Base-by-base conservation (phyloP, 2,329 filamentous ascomycete genomes). In the Elsinoe ampelina region DNA sequence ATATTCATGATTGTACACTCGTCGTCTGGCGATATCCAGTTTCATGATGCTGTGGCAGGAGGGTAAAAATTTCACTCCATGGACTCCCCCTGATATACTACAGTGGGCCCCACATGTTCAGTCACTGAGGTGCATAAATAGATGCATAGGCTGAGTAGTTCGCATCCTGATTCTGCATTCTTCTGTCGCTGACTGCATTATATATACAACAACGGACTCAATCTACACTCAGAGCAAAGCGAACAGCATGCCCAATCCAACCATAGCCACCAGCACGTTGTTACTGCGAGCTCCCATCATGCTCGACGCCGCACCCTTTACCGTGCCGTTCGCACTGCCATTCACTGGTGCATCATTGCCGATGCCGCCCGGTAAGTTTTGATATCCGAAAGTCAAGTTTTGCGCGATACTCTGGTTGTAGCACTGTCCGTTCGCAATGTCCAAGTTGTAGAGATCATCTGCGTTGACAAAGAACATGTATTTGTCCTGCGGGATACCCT, bases 401-500 rank as follows among this genome's bases (percentile, higher is more conserved):
- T 90, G 86, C 36, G 73, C 68, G 5, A 90, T 77, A 0, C 75
- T 77, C 30, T 70, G 63, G 63, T 89, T 90, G 63, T 81, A 77
- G 67, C 87, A 90, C 58, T 85, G 75, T 1, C 86, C 86, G 43
- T 80, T 80, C 2, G 73, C 76, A 58, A 91, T 82, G 63, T 91
- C 85, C 59, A 89, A 70, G 2, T 77, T 76, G 5, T 64, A 76
- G 36, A 91, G 70, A 63, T 91, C 87, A 67, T 89, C 82, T 0
- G 86, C 79, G 15, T 84, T 77, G 13, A 78, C 73, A 75, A 92
- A 91, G 72, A 92, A 91, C 86, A 91, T 90, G 72, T 89, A 91
- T 61, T 74, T 79, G 32, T 75, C 75, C 67, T 84, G 80, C 52
- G 85, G 79, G 42, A 91, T 66, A 2, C 73, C 78, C 70, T 87